Conservation (phyloP, 768 basidiomycete species). For the Lactarius sanguifluus region DNA sequence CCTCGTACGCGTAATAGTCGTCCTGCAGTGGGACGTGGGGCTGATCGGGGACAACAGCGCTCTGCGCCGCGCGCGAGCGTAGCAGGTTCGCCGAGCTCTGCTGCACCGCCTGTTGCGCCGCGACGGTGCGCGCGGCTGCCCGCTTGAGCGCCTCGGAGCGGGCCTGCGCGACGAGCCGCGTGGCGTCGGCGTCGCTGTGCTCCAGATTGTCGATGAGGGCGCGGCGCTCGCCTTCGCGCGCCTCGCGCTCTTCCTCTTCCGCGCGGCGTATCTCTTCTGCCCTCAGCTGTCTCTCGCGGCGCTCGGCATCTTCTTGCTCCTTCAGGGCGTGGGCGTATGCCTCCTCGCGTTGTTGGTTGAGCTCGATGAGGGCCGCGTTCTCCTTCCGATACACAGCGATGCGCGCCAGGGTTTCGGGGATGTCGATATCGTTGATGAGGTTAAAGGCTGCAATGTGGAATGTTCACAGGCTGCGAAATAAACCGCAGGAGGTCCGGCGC, state of each 20-base stretch:
- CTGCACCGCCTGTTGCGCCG: conserved; percentile 28
- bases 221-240: conserved; percentile 65
- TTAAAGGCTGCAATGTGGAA: conserved; percentile 64
- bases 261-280: conserved; percentile 63
- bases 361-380: conserved; percentile 79
- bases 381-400: conserved; percentile 76
- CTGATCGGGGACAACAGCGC: conserved; percentile 67
- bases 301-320: conserved; percentile 80
- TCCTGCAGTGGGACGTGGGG: conserved; percentile 81
- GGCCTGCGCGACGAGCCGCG: conserved; percentile 66
- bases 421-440: conserved; percentile 85
- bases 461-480: conserved; percentile 20
- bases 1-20: conserved; percentile 72
- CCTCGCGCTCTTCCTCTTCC: conserved; percentile 76
- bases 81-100: conserved; percentile 42
- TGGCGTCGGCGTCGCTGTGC: conserved; percentile 69
- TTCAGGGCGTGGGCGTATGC: conserved; percentile 67
- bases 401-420: conserved; percentile 77
- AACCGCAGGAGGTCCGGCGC: conserved; percentile 35
- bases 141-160: conserved; percentile 64
- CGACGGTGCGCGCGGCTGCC: conserved; percentile 53
- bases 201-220: conserved; percentile 83
- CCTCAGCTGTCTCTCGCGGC: conserved; percentile 65
- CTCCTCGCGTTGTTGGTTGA: conserved; percentile 81
- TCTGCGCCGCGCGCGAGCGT: conserved; percentile 64